Evolutionary conservation across 495 filamentous ascomycete genomes (phyloP), one percentile per base, ranked within the genome.

Genomic region (Paragyromitra xinjiangensis): DNA sequence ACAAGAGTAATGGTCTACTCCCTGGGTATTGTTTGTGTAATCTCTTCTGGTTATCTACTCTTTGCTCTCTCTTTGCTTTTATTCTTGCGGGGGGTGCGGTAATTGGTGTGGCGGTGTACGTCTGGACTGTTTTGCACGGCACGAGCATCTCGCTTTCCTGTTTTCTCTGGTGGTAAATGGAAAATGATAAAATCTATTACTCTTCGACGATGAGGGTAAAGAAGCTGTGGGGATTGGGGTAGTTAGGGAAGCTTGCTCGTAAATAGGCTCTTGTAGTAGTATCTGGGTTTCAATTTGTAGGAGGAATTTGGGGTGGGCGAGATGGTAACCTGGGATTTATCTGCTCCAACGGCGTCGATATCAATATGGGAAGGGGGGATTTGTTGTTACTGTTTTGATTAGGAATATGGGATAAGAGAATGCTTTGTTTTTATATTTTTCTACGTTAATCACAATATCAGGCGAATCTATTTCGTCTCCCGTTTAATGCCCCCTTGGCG

Each of bases 1-100:
- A 64, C 96, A 99, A 85, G 95, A 99, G 86, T 99, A 90, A 53
- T 26, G 11, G 50, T 40, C 22, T 42, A 44, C 24, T 14, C 26
- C 51, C 9, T 45, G 26, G 42, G 34, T 62, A 26, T 62, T 12
- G 24, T 48, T 67, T 55, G 51, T 59, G 53, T 69, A 64, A 68
- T 75, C 40, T 63, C 56, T 66, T 78, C 39, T 61, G 34, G 37
- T 63, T 64, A 37, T 61, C 24, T 71, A 24, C 78, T 64, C 26
- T 50, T 62, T 71, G 63, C 29, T 66, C 45, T 71, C 66, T 16
- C 53, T 70, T 69, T 66, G 50, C 56, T 69, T 48, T 70, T 40
- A 73, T 72, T 61, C 61, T 34, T 64, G 74, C 39, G 61, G 39
- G 59, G 61, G 68, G 59, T 64, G 74, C 72, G 68, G 61, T 77